Conservation (phyloP, 257 asterid species). For the Ilex asprella region DNA sequence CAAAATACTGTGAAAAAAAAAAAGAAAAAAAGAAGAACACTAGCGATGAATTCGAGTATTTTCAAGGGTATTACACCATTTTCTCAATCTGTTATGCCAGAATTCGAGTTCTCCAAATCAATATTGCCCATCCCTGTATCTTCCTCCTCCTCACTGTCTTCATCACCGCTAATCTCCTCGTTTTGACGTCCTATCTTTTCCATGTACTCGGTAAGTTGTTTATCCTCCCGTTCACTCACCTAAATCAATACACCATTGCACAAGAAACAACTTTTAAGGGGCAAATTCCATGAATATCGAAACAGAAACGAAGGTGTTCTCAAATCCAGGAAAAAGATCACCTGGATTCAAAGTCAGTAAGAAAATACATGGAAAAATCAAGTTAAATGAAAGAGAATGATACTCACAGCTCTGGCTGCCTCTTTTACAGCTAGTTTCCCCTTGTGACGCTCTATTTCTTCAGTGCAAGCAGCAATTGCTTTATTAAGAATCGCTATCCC, state of each 20-base stretch:
- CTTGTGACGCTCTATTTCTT: conserved; percentile 65
- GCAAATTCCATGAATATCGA: neutral
- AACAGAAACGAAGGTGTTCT: neutral
- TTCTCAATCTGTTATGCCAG: conserved; percentile 32
- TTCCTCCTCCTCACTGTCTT: conserved; percentile 88
- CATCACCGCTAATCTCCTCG: conserved; percentile 86
- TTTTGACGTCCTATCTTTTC: conserved; percentile 60
- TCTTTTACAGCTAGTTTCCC: conserved; percentile 91
- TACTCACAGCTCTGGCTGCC: conserved; percentile 86
- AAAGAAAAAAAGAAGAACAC: neutral
- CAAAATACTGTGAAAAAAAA: neutral
- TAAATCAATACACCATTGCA: conserved; percentile 22
- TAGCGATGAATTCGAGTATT: no score
- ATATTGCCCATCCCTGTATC: conserved; percentile 96
- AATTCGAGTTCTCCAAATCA: conserved; percentile 53
- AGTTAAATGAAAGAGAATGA: neutral
- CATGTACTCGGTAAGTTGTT: conserved; percentile 74
- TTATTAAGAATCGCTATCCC: conserved; percentile 67
- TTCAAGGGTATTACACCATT: neutral
- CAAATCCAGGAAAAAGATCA: neutral
- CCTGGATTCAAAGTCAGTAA: no score
- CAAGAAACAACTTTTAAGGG: neutral
- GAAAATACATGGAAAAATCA: neutral
- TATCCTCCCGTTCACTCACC: conserved; percentile 98
- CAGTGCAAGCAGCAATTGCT: conserved; percentile 86